phyloP scores from a whole-genome alignment of 202 grass and related monocot species.

The Carex arenaria region DNA sequence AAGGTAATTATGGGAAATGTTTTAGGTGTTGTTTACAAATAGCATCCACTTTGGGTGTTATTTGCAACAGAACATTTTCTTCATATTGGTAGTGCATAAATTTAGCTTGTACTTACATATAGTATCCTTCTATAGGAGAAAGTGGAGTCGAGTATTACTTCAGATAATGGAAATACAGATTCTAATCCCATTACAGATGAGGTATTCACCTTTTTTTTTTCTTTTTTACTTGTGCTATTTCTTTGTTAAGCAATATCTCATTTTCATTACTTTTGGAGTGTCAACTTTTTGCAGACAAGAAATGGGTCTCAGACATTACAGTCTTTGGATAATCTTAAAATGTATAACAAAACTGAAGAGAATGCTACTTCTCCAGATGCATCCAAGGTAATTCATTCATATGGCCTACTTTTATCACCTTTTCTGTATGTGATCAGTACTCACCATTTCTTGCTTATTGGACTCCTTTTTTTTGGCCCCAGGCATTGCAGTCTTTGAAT shows the following conservation, averaged over 20 bases:
- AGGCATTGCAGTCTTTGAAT: neutral
- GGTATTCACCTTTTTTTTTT: slow-evolving; percentile 30
- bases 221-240: neutral
- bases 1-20: neutral
- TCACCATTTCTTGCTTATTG: neutral
- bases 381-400: neutral
- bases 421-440: neutral
- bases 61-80: neutral
- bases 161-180: slow-evolving; percentile 45
- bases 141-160: slow-evolving; percentile 11
- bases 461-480: too few relatives aligned
- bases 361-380: neutral
- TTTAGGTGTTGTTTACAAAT: neutral
- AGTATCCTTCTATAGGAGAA: slow-evolving; percentile 45
- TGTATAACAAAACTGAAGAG: slow-evolving; percentile 20
- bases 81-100: neutral
- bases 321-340: slow-evolving; percentile 18
- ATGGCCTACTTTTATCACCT: neutral
- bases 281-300: neutral
- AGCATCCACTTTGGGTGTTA: neutral
- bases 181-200: slow-evolving; percentile 32
- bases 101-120: neutral
- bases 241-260: neutral
- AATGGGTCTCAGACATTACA: neutral
- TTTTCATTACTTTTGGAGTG: neutral